A percentile compares a stretch with the other conserved stretches of the same genome.
These are phyloP conservation scores for Trebouxiophyceae sp. DNA, from an alignment of 163 green algal species.

Conservation along the genomic window DNA sequence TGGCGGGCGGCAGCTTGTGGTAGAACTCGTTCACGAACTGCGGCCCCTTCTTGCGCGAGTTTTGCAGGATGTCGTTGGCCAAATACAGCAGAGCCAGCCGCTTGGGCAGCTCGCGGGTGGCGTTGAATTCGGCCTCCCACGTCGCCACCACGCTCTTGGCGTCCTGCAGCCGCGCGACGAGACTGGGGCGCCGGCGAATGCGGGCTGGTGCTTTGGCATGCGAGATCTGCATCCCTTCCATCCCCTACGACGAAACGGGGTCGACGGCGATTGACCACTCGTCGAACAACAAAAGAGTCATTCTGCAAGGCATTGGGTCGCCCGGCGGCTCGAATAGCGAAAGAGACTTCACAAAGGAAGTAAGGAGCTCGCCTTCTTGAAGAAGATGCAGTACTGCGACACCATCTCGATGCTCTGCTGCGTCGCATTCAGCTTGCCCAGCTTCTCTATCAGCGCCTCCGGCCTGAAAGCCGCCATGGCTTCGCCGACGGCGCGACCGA, in stretches of 20 bases:
- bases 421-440: constrained; percentile 60
- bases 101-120: constrained; percentile 32
- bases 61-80: constrained; percentile 86
- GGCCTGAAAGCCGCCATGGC: constrained; percentile 20
- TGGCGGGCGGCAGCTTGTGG: constrained; percentile 45
- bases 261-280: no score
- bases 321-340: no score
- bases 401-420: constrained; percentile 79
- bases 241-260: no score
- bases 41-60: constrained; percentile 67
- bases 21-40: constrained; percentile 76
- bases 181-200: neutral
- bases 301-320: no score
- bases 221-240: no score
- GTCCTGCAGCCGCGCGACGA: constrained; percentile 14
- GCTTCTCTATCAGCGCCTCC: constrained; percentile 44
- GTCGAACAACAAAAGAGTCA: no score
- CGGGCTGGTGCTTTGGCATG: no score
- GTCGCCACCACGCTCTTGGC: constrained; percentile 54
- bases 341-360: no score
- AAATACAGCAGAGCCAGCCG: constrained; percentile 76
- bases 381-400: constrained; percentile 67
- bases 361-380: constrained; percentile 28
- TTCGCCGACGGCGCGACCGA: neutral
- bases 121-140: constrained; percentile 71